Evolutionary conservation across 2,329 filamentous ascomycete genomes (phyloP).

Genomic region (Onygena corvina): DNA sequence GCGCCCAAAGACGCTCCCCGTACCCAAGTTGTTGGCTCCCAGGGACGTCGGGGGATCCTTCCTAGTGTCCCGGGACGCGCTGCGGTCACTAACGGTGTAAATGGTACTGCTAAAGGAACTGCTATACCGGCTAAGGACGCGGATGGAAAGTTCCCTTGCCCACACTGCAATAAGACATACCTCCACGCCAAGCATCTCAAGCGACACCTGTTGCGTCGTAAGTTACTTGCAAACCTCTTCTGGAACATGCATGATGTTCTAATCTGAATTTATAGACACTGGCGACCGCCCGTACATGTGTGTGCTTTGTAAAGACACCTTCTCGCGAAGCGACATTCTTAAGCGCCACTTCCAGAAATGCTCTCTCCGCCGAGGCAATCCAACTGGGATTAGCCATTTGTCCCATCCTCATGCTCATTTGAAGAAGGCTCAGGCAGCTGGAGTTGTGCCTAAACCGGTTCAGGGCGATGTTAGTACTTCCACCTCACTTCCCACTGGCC

Average conservation of each 20-base stretch:
- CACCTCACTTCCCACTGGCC: conserved; percentile 33
- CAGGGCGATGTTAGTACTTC: conserved; percentile 37
- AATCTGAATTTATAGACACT: conserved; percentile 52
- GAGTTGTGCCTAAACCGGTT: conserved; percentile 31
- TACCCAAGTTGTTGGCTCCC: conserved; percentile 87
- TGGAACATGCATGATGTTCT: conserved; percentile 11
- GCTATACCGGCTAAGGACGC: conserved; percentile 88
- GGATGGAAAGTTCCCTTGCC: conserved; percentile 95
- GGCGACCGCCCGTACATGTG: conserved; percentile 98
- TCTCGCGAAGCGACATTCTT: conserved; percentile 92
- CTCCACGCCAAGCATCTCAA: conserved; percentile 95
- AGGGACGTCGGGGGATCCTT: conserved; percentile 80
- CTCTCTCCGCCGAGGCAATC: conserved; percentile 89
- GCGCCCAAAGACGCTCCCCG: conserved; percentile 34
- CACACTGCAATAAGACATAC: conserved; percentile 96
- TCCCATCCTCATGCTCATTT: conserved; percentile 84
- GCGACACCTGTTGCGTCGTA: conserved; percentile 88
- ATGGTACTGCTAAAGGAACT: conserved; percentile 59
- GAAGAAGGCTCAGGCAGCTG: conserved; percentile 52
- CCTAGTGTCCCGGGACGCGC: conserved; percentile 79
- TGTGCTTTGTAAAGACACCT: conserved; percentile 93
- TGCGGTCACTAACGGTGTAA: conserved; percentile 52
- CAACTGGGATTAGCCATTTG: conserved; percentile 85
- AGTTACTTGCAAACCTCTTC: conserved; percentile 49
- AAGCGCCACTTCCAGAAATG: conserved; percentile 99